Conservation (phyloP, 1,284 basidiomycete species). For the Testicularia cyperi region DNA sequence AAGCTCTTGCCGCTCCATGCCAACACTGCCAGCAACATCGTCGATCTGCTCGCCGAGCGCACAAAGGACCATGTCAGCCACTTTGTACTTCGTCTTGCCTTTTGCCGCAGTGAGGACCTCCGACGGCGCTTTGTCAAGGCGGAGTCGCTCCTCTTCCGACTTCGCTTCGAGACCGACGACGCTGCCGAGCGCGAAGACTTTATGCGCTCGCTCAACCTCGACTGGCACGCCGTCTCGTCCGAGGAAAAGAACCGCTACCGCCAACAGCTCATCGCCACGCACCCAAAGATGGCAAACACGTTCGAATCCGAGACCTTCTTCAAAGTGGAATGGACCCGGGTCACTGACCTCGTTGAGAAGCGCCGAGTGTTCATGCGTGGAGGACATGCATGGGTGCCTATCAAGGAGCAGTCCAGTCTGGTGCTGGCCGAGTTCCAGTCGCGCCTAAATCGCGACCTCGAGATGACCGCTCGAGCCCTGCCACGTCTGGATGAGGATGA, state of each 20-base stretch:
- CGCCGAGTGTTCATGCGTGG: conserved; percentile 77
- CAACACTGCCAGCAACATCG: conserved; percentile 64
- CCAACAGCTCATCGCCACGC: conserved; percentile 64
- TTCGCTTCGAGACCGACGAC: conserved; percentile 78
- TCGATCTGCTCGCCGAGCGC: conserved; percentile 68
- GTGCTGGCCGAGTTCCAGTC: conserved; percentile 83
- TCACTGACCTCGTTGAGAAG: conserved; percentile 85
- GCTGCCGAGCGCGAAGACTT: conserved; percentile 71
- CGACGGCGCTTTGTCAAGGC: conserved; percentile 85
- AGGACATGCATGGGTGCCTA: conserved; percentile 89
- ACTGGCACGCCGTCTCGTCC: conserved; percentile 72
- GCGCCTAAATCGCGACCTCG: conserved; percentile 75
- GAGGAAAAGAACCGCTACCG: conserved; percentile 67
- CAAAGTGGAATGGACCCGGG: conserved; percentile 83
- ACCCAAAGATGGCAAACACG: conserved; percentile 47
- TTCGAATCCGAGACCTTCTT: conserved; percentile 68
- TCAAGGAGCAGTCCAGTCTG: conserved; percentile 78
- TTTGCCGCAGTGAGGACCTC: conserved; percentile 92
- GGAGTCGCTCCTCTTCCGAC: conserved; percentile 79
- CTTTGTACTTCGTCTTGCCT: conserved; percentile 90
- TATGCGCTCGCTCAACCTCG: conserved; percentile 74
- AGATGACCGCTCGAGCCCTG: conserved; percentile 85
- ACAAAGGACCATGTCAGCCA: conserved; percentile 87
- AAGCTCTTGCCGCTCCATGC: conserved; percentile 75
- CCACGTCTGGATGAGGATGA: conserved; percentile 95